These are phyloP conservation scores for Nigrospora osmanthi DNA, from an alignment of 2,329 filamentous ascomycete genomes.

Conservation along the genomic window DNA sequence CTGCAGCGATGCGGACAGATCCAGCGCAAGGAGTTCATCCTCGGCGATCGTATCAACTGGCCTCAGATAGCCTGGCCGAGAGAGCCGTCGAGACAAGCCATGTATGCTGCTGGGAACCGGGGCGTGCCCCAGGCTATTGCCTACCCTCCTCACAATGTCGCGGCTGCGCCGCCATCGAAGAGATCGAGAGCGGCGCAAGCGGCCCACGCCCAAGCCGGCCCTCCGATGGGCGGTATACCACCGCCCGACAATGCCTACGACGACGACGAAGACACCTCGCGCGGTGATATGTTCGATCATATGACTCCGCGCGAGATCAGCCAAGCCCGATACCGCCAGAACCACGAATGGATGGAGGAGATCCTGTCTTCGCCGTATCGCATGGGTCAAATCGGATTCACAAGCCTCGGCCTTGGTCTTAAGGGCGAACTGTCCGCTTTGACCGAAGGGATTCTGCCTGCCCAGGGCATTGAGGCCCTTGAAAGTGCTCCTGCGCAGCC, in stretches of 20 bases:
- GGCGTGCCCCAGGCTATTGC: slow-evolving; percentile 54
- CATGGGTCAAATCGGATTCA: slow-evolving; percentile 75
- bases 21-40: slow-evolving; percentile 87
- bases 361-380: slow-evolving; percentile 86
- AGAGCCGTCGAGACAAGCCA: slow-evolving; percentile 40
- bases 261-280: slow-evolving; percentile 82
- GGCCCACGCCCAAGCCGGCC: slow-evolving; percentile 26
- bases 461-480: slow-evolving; percentile 41
- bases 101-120: slow-evolving; percentile 40
- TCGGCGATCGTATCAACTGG: slow-evolving; percentile 85
- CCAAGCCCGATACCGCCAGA: slow-evolving; percentile 78
- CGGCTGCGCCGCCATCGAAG: slow-evolving; percentile 46
- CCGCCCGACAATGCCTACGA: slow-evolving; percentile 42
- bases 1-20: slow-evolving; percentile 73
- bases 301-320: slow-evolving; percentile 87
- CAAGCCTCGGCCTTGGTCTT: slow-evolving; percentile 78
- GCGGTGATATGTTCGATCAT: slow-evolving; percentile 84
- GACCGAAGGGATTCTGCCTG: slow-evolving; percentile 79
- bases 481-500: slow-evolving; percentile 45
- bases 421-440: slow-evolving; percentile 75
- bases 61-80: slow-evolving; percentile 69
- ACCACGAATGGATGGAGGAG: slow-evolving; percentile 99
- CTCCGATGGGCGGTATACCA: slow-evolving; percentile 25
- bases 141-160: slow-evolving; percentile 44
- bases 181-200: slow-evolving; percentile 38